A percentile compares a stretch with the other conserved stretches of the same genome.
phyloP scores from a whole-genome alignment of 1,139 yeast genomes.

The Yamadazyma membranifaciens region DNA sequence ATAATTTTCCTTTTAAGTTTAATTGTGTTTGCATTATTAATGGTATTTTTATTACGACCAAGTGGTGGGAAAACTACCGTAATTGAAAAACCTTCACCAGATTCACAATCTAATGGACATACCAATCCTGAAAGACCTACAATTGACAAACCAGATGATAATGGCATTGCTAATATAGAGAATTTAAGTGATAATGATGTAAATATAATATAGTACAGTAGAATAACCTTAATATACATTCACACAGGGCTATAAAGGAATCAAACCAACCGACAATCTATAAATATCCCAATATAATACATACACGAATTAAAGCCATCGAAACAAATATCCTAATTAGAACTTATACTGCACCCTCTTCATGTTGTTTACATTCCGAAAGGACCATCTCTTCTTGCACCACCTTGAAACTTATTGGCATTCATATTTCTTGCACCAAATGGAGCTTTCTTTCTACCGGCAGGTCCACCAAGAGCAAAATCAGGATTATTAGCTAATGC shows the following conservation, averaged over 20 bases:
- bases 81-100: conserved; percentile 19
- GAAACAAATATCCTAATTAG: not conserved
- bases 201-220: not conserved
- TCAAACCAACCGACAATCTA: not conserved
- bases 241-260: not conserved
- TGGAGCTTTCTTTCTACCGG: conserved; percentile 21
- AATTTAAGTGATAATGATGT: conserved; percentile 3
- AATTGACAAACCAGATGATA: conserved; percentile 4
- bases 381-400: conserved; percentile 18
- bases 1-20: conserved; percentile 70
- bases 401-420: conserved; percentile 10
- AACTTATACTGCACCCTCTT: no score
- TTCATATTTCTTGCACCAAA: conserved; percentile 14
- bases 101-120: not conserved
- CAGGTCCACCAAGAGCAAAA: conserved; percentile 37
- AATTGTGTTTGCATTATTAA: conserved; percentile 68
- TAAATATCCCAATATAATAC: not conserved
- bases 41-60: conserved; percentile 73
- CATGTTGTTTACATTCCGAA: conserved; percentile 15
- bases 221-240: not conserved
- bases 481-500: conserved; percentile 54
- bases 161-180: conserved; percentile 2
- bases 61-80: conserved; percentile 20
- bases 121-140: conserved; percentile 5
- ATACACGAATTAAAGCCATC: not conserved